Percentiles rank a stretch among this genome's conserved stretches.
These are phyloP conservation scores for Bombardia bombarda DNA, from an alignment of 495 filamentous ascomycete genomes.

Conservation along the genomic window DNA sequence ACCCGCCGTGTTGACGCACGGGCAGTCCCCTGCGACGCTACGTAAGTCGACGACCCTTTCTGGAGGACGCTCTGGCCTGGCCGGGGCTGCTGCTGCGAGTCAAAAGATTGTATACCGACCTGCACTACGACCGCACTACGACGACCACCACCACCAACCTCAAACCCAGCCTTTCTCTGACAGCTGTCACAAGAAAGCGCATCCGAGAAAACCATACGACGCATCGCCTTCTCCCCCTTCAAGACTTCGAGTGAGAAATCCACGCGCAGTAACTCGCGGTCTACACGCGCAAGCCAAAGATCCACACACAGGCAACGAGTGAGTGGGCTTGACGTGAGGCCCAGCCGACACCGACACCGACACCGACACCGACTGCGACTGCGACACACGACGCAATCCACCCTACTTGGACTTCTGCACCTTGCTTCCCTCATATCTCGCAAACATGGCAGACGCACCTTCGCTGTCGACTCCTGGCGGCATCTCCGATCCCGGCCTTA, in stretches of 20 bases:
- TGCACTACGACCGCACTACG: not conserved
- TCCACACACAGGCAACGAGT: too few species aligned
- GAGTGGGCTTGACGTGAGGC: not conserved
- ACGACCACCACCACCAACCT: not conserved
- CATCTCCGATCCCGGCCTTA: slow-evolving; percentile 52
- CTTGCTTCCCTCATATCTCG: slow-evolving; percentile 4
- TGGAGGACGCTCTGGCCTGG: not conserved
- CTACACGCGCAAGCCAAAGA: too few species aligned
- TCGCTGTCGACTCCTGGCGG: slow-evolving; percentile 37
- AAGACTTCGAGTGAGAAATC: too few species aligned
- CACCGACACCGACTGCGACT: not conserved
- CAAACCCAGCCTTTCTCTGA: not conserved
- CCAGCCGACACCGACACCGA: not conserved
- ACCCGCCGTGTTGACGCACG: too few species aligned
- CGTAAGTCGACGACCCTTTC: slow-evolving; percentile 6
- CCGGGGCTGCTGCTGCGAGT: not conserved
- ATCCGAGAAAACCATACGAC: not conserved
- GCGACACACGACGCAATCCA: not conserved
- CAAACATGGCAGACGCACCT: slow-evolving; percentile 21
- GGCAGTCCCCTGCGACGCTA: slow-evolving; percentile 10
- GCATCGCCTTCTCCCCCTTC: too few species aligned
- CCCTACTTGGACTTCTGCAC: not conserved
- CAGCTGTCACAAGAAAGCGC: not conserved
- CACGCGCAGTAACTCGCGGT: too few species aligned
- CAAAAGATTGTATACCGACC: not conserved